Base-by-base conservation (phyloP, 306 rosid species). In the Vachellia collinsii region DNA sequence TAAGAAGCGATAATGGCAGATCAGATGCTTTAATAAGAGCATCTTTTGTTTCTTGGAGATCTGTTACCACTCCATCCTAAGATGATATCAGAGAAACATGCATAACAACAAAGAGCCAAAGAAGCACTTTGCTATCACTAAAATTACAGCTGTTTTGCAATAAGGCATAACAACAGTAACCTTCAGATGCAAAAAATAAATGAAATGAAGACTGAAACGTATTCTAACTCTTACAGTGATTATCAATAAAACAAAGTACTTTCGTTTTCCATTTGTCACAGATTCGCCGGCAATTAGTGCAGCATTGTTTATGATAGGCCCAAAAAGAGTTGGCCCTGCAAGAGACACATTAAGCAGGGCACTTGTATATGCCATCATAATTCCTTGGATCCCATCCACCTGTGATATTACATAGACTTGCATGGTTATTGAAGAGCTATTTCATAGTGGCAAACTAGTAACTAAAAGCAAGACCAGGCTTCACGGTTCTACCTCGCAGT, bases 381-480 rank as follows among this genome's bases (percentile, higher is more conserved):
- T 93, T 76, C 97, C 96, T 82, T 87, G 95, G 82, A 90, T 85
- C 85, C 97, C 97, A 84, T 93, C 95, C 86, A 93, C 97, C 97
- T 93, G 90, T 76, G 84, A 71, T 74, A 86, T 82, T n/a, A n/a
- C n/a, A 73, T 51, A 50, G 51, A 25, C 71, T 62, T 71, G 36
- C 16, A 42, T 71, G 70, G 6, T 56, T 56, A 85, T 62, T 23
- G 72, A 77, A 65, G 19, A 65, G 11, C 71, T 75, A 72, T 12
- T 89, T 72, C 61, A 69, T 66, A 36, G 76, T 76, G 73, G 74
- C 47, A 77, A 61, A 12, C 39, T 25, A 29, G 67, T 17, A 61
- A 61, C 29, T 11, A 25, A 25, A 81, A 70, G 78, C 73, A 81
- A 81, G 59, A 80, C 46, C 58, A 56, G 70, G 74, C 8, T 72